phyloP scores from a whole-genome alignment of 306 rosid genomes.

The Crataegus laevigata region DNA sequence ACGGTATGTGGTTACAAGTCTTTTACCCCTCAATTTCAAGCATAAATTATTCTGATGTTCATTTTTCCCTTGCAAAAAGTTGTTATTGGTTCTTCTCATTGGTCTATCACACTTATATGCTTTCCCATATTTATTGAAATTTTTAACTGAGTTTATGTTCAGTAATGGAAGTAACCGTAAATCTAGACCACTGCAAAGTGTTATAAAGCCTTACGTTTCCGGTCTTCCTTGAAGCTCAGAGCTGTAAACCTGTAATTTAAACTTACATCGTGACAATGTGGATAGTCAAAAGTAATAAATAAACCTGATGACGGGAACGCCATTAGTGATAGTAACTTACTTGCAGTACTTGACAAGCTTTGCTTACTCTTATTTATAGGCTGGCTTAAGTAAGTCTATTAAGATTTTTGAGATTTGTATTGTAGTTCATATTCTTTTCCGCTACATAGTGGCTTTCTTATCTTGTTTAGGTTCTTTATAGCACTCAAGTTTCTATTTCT shows the following conservation, averaged over 20 bases:
- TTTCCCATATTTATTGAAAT: not conserved
- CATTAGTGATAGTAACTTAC: not conserved
- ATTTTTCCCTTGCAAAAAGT: not conserved
- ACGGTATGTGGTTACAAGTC: constrained; percentile 45
- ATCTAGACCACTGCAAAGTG: not conserved
- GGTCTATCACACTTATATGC: not conserved
- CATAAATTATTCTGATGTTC: not conserved
- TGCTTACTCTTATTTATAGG: not conserved
- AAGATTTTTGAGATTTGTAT: not conserved
- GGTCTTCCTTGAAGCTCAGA: not conserved
- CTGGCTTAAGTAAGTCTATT: not conserved
- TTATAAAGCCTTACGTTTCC: not conserved
- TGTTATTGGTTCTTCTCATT: not conserved
- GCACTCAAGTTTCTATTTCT: not conserved
- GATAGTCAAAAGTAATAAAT: not conserved
- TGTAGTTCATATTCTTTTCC: not conserved
- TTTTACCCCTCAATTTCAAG: not conserved
- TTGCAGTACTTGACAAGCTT: not conserved
- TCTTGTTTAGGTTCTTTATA: not conserved
- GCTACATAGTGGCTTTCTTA: not conserved
- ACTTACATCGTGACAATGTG: not conserved
- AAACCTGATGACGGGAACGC: not conserved
- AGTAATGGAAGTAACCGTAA: not conserved
- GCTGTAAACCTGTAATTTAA: not conserved
- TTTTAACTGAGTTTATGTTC: not conserved